phyloP scores from a whole-genome alignment of 2,329 filamentous ascomycete genomes.

The Ascochyta fabae region DNA sequence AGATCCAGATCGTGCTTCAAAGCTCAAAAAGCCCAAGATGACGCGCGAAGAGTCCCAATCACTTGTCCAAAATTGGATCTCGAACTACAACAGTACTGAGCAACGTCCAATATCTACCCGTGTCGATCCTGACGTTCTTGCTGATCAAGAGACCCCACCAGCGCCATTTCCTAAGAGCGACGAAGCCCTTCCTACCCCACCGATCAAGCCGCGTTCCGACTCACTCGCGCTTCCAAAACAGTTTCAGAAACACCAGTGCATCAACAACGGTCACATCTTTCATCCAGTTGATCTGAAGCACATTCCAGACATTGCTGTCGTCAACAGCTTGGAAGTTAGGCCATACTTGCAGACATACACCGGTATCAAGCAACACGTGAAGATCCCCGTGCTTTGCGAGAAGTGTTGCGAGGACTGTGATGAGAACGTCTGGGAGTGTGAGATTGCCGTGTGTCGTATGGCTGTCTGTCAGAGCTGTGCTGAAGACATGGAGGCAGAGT shows the following conservation, averaged over 20 bases:
- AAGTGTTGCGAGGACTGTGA: slow-evolving; percentile 24
- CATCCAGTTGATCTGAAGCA: slow-evolving; percentile 23
- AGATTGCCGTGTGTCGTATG: slow-evolving; percentile 26
- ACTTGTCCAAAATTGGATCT: slow-evolving; percentile 28
- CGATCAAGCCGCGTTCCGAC: background rate
- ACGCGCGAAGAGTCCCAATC: slow-evolving; percentile 19
- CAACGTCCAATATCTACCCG: slow-evolving; percentile 27
- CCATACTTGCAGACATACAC: slow-evolving; percentile 21
- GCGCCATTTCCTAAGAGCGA: slow-evolving; percentile 28
- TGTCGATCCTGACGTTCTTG: slow-evolving; percentile 26
- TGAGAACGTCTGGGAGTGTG: slow-evolving; percentile 30
- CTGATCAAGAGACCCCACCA: slow-evolving; percentile 28
- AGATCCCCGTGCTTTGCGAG: slow-evolving; percentile 28
- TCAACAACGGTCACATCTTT: slow-evolving; percentile 32
- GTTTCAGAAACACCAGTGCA: slow-evolving; percentile 25
- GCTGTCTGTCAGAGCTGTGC: slow-evolving; percentile 28
- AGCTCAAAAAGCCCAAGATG: slow-evolving; percentile 18
- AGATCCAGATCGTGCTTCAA: background rate
- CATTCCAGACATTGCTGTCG: slow-evolving; percentile 21
- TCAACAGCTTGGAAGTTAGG: slow-evolving; percentile 27
- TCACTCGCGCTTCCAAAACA: background rate
- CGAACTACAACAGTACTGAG: slow-evolving; percentile 19
- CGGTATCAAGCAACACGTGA: slow-evolving; percentile 24
- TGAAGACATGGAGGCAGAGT: slow-evolving; percentile 25
- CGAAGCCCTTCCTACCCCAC: background rate